Base-by-base conservation (phyloP, 2,329 filamentous ascomycete genomes). In the Ophiosphaerella narmari region DNA sequence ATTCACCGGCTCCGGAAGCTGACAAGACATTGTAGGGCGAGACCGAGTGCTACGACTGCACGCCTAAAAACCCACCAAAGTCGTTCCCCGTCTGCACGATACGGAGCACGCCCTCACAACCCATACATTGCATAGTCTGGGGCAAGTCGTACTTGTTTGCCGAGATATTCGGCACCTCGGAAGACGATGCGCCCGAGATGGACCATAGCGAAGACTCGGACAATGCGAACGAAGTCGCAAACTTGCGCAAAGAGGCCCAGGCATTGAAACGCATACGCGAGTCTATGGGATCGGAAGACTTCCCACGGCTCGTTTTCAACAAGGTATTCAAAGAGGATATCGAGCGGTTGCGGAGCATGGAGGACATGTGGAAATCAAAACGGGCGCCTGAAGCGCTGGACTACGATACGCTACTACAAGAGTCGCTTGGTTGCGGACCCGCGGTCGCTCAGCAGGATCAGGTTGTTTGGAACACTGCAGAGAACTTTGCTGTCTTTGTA, bases 61-160 rank as follows among this genome's bases (percentile, higher is more conserved):
- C 86, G 12, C 83, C 86, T 2, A 99, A 99, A 74, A 89, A 93
- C 53, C 86, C 88, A 1, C 93, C 93, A 5, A 97, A 96, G 72
- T 89, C 88, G 1, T 97, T 95, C 67, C 92, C 94, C 1, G 92
- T 97, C 36, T 99, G 94, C 77, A 99, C 94, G 1, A 97, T 99
- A 64, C 86, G 94, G 71, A 97, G 91, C 72, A 99, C 92, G 0
- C 94, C 94, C 0, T 96, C 89, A 59, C 93, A 97, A 66, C 90
- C 93, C 0, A 97, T 99, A 37, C 94, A 99, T 75, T 97, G 94
- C 77, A 99, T 99, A 54, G 93, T 99, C 2, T 99, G 94, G 94
- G 93, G 85, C 16, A 99, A 97, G 77, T 96, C 91, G 71, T 99
- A 97, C 72, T 81, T 99, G 7, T 83, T 99, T 53, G 94, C 91